Evolutionary conservation across 1,139 yeast species (phyloP).

Genomic region (Candida neerlandica): DNA sequence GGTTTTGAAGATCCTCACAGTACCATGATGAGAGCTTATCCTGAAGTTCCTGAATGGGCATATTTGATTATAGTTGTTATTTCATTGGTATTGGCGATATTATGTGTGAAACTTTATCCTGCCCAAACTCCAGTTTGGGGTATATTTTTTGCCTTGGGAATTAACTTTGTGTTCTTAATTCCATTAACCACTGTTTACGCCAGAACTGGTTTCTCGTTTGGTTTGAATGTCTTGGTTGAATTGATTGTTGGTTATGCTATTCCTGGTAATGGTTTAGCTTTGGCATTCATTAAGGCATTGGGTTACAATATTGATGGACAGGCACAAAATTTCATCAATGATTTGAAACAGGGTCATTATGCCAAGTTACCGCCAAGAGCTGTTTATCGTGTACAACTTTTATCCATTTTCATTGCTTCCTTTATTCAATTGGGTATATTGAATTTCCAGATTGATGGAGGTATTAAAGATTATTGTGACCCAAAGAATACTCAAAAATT

Average conservation of each 20-base stretch:
- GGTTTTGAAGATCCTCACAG: conserved; percentile 53
- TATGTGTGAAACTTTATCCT: conserved; percentile 49
- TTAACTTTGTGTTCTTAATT: conserved; percentile 57
- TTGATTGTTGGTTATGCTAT: conserved; percentile 62
- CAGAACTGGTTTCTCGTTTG: conserved; percentile 56
- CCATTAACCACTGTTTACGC: conserved; percentile 52
- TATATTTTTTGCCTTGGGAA: conserved; percentile 56
- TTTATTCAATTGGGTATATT: conserved; percentile 56
- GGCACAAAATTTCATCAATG: conserved; percentile 54
- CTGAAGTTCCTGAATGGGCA: conserved; percentile 68
- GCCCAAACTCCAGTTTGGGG: conserved; percentile 60
- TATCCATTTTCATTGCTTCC: conserved; percentile 43
- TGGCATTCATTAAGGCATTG: conserved; percentile 57
- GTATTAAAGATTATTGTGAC: conserved; percentile 45
- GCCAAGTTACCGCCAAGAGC: conserved; percentile 65
- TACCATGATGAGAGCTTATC: conserved; percentile 54
- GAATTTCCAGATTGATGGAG: conserved; percentile 55
- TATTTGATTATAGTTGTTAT: conserved; percentile 49
- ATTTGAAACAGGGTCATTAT: conserved; percentile 63
- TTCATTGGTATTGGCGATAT: conserved; percentile 51
- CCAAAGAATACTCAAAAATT: conserved; percentile 44
- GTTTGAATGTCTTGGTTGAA: conserved; percentile 60
- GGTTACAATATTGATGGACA: conserved; percentile 63
- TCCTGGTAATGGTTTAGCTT: conserved; percentile 63
- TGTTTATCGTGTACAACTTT: conserved; percentile 57